These are phyloP conservation scores for Chalciporus sphaerocephalus DNA, from an alignment of 768 basidiomycete species.

Conservation along the genomic window DNA sequence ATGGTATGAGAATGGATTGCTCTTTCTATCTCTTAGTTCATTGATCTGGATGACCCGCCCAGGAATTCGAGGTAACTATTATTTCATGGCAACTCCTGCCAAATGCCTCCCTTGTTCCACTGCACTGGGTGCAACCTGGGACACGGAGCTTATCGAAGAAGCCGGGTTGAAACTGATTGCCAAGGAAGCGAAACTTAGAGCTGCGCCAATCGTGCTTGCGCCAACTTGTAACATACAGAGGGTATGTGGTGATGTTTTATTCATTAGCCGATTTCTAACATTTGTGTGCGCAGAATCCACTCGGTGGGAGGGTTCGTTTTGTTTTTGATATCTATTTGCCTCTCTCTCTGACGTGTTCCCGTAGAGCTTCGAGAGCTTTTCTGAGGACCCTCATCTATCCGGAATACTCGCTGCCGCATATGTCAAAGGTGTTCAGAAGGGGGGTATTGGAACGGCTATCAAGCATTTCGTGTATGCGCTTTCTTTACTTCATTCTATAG, in stretches of 20 bases:
- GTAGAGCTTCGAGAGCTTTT: slow-evolving; percentile 73
- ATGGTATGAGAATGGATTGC: no score
- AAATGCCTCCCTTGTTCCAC: slow-evolving; percentile 75
- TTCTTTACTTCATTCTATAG: no score
- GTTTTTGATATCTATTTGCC: not conserved
- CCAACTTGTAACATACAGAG: slow-evolving; percentile 86
- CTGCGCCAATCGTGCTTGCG: slow-evolving; percentile 66
- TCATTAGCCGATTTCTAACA: not conserved
- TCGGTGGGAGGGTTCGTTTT: slow-evolving; percentile 61
- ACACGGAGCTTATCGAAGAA: slow-evolving; percentile 56
- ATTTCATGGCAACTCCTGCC: slow-evolving; percentile 78
- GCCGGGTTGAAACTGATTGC: slow-evolving; percentile 65
- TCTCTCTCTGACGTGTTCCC: slow-evolving; percentile 10
- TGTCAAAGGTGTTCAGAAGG: slow-evolving; percentile 72
- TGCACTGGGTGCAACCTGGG: slow-evolving; percentile 72
- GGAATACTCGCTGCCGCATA: slow-evolving; percentile 69
- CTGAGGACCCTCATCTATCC: slow-evolving; percentile 72
- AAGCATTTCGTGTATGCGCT: slow-evolving; percentile 88
- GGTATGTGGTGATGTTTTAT: slow-evolving; percentile 29
- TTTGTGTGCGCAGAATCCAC: slow-evolving; percentile 50
- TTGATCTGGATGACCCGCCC: no score
- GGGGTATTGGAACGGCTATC: slow-evolving; percentile 70
- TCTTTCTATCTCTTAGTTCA: no score
- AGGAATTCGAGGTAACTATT: slow-evolving; percentile 67
- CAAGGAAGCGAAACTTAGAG: slow-evolving; percentile 63